A percentile compares a stretch with the other conserved stretches of the same genome.
phyloP scores from a whole-genome alignment of 2,329 filamentous ascomycete genomes.

The Diaporthe sp. region DNA sequence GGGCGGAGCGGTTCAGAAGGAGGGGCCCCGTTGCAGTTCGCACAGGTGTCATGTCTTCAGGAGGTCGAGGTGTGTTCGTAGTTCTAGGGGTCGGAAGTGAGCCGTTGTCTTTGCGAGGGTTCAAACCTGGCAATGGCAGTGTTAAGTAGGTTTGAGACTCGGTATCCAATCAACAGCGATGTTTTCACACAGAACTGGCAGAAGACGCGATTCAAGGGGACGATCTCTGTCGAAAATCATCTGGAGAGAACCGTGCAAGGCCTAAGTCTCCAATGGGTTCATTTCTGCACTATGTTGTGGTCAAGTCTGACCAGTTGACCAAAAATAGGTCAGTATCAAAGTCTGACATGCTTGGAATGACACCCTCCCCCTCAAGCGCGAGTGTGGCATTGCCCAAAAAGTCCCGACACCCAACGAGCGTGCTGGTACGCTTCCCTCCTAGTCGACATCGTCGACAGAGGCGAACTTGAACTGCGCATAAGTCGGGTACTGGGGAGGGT shows the following conservation, averaged over 20 bases:
- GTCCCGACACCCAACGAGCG: no score
- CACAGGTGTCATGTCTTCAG: no score
- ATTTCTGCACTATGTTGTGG: not conserved
- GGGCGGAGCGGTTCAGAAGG: no score
- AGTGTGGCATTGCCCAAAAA: not conserved
- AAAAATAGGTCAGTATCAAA: not conserved
- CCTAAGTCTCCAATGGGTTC: not conserved
- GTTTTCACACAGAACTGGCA: not conserved
- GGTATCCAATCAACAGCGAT: not conserved
- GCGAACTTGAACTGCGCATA: constrained; percentile 26
- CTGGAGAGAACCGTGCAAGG: not conserved
- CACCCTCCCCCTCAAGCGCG: not conserved
- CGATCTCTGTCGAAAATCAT: not conserved
- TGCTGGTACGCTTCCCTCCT: no score
- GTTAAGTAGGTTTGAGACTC: not conserved
- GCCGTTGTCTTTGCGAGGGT: not conserved
- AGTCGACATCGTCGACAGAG: constrained; percentile 18
- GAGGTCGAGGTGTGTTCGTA: not conserved
- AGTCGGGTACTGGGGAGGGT: constrained; percentile 22
- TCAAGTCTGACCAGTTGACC: not conserved
- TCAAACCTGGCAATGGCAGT: not conserved
- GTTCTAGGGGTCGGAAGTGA: no score
- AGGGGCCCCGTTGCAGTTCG: not conserved
- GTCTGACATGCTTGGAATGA: not conserved
- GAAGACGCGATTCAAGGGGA: not conserved